Evolutionary conservation across 1,284 basidiomycete species (phyloP).

Genomic region (Marasmius tenuissimus): DNA sequence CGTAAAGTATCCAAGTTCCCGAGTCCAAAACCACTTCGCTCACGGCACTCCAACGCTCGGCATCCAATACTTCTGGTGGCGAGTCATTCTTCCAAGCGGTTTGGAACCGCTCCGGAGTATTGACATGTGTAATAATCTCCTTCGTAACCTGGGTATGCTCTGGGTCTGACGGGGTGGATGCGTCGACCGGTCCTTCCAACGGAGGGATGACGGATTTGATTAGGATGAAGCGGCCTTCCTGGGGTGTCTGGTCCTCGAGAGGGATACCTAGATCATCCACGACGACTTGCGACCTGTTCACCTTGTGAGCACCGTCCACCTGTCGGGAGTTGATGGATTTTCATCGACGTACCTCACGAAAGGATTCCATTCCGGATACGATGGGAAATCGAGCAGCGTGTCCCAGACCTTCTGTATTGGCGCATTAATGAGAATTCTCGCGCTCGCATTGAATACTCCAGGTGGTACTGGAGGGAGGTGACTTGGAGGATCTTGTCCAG

Average conservation of each 20-base stretch:
- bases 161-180: slow-evolving; percentile 22
- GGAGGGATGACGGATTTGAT: slow-evolving; percentile 30
- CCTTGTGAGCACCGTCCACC: too few species aligned
- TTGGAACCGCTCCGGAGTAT: slow-evolving; percentile 16
- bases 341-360: slow-evolving; percentile 26
- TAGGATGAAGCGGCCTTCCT: slow-evolving; percentile 21
- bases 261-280: slow-evolving; percentile 24
- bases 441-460: slow-evolving; percentile 25
- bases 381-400: slow-evolving; percentile 27
- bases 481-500: neutral
- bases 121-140: slow-evolving; percentile 29
- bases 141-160: slow-evolving; percentile 24
- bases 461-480: slow-evolving; percentile 20
- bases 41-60: slow-evolving; percentile 24
- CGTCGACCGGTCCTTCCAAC: slow-evolving; percentile 25
- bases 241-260: slow-evolving; percentile 21
- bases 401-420: slow-evolving; percentile 26
- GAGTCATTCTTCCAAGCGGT: slow-evolving; percentile 26
- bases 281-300: slow-evolving; percentile 26
- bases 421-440: slow-evolving; percentile 24
- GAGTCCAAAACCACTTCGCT: slow-evolving; percentile 20
- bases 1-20: slow-evolving; percentile 25
- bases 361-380: slow-evolving; percentile 31
- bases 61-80: slow-evolving; percentile 23
- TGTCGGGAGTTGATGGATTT: neutral